Evolutionary conservation across 1,139 yeast species (phyloP), one percentile per base, ranked within the genome.

Genomic region (Debaryomycetaceae sp.): DNA sequence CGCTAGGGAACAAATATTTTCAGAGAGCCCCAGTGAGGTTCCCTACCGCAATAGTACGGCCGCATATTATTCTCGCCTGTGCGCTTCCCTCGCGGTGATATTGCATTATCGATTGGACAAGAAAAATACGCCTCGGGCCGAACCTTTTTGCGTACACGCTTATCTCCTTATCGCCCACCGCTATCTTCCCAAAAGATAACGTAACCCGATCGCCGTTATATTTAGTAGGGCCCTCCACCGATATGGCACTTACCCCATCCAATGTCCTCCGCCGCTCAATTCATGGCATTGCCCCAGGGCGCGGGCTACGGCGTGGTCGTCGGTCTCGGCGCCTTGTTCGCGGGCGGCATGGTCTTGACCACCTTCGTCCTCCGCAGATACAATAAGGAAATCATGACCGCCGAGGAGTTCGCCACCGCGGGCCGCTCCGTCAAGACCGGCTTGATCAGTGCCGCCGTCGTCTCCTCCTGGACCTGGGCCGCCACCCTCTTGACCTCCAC

Each of bases 261-360:
- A n/a, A 25, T 25, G 27, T 25, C 27, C 12, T 14, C 22, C 14
- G 22, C 28, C 25, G 33, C 30, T 15, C 26, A 27, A 16, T 38
- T 23, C 25, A 36, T 35, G 26, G 68, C 72, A 3, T 53, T 74
- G 15, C 70, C 78, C 3, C 81, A 79, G 50, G 78, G 82, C 27
- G 87, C 81, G n/a, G 95, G 95, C n/a, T 86, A 85, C 46, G 95
- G 86, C 20, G 78, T 86, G 34, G 83, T 86, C 14, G 78, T 83
- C 13, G 97, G 96, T 14, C 65, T 86, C 19, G 96, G 96, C 27
- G 68, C 81, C 26, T 77, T 76, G 7, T 85, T 85, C 48, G 81
- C 95, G 7, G 43, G 66, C 7, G 83, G 83, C 35, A 85, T 85
- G 95, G 71, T 83, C 45, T 49, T 66, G 28, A 76, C 82, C 32